Evolutionary conservation across 139 green algal genomes (phyloP).

Genomic region (Tetradesmus obliquus): DNA sequence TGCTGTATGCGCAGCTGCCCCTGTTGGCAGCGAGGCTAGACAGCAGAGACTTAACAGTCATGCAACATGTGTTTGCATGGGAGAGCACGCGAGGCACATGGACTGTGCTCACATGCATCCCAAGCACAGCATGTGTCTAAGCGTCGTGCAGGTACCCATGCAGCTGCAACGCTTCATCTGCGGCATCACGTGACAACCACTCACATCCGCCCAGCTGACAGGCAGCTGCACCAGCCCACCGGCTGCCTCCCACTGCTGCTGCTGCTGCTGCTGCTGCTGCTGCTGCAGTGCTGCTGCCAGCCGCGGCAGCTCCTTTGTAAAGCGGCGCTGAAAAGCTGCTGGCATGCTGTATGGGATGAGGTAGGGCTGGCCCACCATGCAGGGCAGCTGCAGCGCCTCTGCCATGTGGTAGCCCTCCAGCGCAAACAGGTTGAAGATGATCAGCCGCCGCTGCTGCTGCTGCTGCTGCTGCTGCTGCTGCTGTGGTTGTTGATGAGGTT

Average conservation of each 20-base stretch:
- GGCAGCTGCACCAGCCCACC: neutral
- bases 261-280: neutral
- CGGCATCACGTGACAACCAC: too few relatives aligned
- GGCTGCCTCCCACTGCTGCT: conserved; percentile 10
- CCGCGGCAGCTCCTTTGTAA: conserved; percentile 42
- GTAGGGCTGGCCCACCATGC: conserved; percentile 67
- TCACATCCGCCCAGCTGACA: conserved; percentile 35
- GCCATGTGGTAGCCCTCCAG: conserved; percentile 73
- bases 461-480: conserved; percentile 32
- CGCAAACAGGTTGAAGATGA: conserved; percentile 73
- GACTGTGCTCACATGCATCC: too few relatives aligned
- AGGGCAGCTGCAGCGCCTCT: conserved; percentile 65
- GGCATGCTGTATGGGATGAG: conserved; percentile 70
- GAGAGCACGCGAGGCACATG: too few relatives aligned
- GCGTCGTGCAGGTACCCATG: too few relatives aligned
- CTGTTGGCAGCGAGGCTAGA: too few relatives aligned
- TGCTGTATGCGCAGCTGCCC: too few relatives aligned
- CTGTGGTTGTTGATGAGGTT: neutral
- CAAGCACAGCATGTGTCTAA: too few relatives aligned
- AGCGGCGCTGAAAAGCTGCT: conserved; percentile 44
- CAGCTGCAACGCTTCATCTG: too few relatives aligned
- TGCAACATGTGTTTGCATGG: too few relatives aligned
- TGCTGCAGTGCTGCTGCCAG: conserved; percentile 49
- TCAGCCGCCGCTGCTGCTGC: neutral
- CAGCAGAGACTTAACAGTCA: too few relatives aligned